phyloP scores from a whole-genome alignment of 2,329 filamentous ascomycete genomes.

The Cladophialophora bantiana region DNA sequence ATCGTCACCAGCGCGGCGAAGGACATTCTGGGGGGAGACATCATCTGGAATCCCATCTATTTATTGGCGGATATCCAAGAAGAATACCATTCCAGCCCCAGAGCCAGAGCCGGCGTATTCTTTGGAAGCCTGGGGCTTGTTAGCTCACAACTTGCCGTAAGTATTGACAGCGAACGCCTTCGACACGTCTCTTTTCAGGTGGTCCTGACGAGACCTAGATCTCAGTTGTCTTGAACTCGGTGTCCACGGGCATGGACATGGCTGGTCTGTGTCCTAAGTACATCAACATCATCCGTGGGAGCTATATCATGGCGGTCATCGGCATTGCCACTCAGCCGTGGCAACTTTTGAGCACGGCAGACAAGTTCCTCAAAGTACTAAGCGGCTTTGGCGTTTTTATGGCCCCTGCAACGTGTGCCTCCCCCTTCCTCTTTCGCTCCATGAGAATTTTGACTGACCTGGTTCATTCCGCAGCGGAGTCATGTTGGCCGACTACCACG shows the following conservation, averaged over 20 bases:
- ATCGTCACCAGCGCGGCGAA: slow-evolving; percentile 48
- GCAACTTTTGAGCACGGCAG: slow-evolving; percentile 52
- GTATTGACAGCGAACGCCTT: slow-evolving; percentile 13
- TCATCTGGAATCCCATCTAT: slow-evolving; percentile 51
- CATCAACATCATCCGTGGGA: slow-evolving; percentile 64
- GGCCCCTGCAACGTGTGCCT: slow-evolving; percentile 50
- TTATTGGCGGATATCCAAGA: slow-evolving; percentile 47
- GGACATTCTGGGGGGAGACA: slow-evolving; percentile 42
- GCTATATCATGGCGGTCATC: slow-evolving; percentile 56
- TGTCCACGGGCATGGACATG: slow-evolving; percentile 54
- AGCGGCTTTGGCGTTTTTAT: slow-evolving; percentile 56
- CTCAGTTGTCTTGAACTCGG: slow-evolving; percentile 56
- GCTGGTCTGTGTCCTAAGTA: slow-evolving; percentile 60
- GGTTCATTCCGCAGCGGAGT: slow-evolving; percentile 45
- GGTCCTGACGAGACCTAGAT: slow-evolving; percentile 27
- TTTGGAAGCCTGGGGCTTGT: slow-evolving; percentile 49
- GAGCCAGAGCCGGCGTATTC: slow-evolving; percentile 48
- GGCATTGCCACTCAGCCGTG: slow-evolving; percentile 52
- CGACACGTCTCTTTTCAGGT: neutral
- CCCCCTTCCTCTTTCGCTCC: neutral
- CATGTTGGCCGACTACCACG: slow-evolving; percentile 56
- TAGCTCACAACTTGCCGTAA: slow-evolving; percentile 46
- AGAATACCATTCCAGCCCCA: slow-evolving; percentile 45
- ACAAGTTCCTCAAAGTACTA: slow-evolving; percentile 46
- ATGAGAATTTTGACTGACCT: slow-evolving; percentile 11